Conservation (phyloP, 495 filamentous ascomycete genomes). For the Diplogelasinospora grovesii region DNA sequence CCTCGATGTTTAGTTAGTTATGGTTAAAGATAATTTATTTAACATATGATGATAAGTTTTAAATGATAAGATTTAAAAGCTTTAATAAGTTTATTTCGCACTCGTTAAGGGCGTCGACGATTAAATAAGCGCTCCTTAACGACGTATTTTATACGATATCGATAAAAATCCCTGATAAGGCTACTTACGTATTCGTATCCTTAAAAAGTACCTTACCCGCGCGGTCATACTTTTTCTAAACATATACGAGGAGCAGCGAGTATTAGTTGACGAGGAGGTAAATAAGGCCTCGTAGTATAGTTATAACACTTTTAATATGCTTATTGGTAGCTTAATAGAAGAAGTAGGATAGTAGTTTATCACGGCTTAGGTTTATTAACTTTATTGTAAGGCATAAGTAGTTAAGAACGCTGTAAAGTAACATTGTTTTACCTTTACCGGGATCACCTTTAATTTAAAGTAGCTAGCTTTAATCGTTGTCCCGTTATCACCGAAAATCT, state of each 20-base stretch:
- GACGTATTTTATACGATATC: constrained; percentile 25
- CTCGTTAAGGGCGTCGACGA: constrained; percentile 49
- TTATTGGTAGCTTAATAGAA: constrained; percentile 35
- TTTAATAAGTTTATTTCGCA: no score
- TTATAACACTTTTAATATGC: constrained; percentile 29
- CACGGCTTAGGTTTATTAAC: no score
- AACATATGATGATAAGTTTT: no score
- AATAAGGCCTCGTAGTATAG: constrained; percentile 36
- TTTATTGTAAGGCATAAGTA: no score
- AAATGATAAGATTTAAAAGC: no score
- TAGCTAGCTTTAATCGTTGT: no score
- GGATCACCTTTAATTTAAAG: no score
- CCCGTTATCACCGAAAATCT: no score
- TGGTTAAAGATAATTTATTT: no score
- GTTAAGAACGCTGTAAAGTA: no score
- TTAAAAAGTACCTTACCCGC: constrained; percentile 24
- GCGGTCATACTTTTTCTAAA: constrained; percentile 25
- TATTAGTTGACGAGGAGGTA: constrained; percentile 29
- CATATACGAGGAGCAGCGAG: constrained; percentile 24
- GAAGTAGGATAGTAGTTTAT: constrained; percentile 39
- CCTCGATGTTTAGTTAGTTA: no score
- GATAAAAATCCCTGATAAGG: constrained; percentile 24
- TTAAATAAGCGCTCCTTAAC: constrained; percentile 18
- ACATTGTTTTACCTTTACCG: no score
- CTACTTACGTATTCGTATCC: constrained; percentile 24